Conservation (phyloP, 2,329 filamentous ascomycete genomes). For the Diaporthe longicolla region DNA sequence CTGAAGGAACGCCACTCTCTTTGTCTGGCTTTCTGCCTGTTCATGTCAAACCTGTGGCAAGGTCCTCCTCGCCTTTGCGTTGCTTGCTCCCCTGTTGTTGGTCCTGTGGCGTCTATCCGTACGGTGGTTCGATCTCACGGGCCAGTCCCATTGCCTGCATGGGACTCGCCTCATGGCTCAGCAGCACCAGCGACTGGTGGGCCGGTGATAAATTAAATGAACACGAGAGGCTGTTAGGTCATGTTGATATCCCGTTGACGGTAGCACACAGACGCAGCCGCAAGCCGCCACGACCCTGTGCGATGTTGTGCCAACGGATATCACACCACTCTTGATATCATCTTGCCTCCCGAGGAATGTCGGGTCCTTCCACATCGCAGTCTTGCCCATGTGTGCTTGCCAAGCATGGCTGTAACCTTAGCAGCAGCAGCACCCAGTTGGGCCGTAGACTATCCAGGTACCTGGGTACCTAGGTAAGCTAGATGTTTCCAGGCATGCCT, state of each 20-base stretch:
- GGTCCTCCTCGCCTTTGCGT: background rate
- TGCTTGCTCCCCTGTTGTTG: background rate
- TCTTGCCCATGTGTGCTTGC: background rate
- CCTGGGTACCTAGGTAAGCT: background rate
- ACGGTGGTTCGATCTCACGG: slow-evolving; percentile 14
- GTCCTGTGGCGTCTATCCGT: background rate
- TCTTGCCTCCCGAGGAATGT: slow-evolving; percentile 8
- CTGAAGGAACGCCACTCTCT: background rate
- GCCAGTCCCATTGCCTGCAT: background rate
- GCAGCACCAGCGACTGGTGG: background rate
- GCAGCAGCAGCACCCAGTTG: no score
- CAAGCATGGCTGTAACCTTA: background rate
- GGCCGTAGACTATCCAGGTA: background rate
- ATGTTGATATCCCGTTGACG: background rate
- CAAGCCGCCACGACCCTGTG: slow-evolving; percentile 12
- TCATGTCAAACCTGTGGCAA: background rate
- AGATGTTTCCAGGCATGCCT: slow-evolving; percentile 7
- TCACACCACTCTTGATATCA: background rate
- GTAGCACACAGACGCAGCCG: slow-evolving; percentile 8
- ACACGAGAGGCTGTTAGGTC: background rate
- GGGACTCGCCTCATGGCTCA: background rate
- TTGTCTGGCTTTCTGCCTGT: background rate
- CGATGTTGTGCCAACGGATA: background rate
- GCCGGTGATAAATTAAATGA: background rate
- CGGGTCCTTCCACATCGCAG: background rate